Evolutionary conservation across 1,139 yeast species (phyloP).

Genomic region (Hyphopichia fennica): DNA sequence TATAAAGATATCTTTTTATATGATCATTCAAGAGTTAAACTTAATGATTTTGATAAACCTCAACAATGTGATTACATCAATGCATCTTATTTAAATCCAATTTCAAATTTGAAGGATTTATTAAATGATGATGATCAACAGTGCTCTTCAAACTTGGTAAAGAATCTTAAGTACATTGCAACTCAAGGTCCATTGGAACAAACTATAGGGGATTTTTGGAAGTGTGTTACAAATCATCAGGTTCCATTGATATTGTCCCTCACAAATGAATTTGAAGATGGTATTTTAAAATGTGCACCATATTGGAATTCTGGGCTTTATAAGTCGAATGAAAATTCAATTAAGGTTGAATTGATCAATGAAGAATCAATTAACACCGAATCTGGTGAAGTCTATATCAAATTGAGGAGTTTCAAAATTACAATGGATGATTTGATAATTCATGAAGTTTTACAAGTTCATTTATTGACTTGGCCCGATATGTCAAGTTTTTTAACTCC

Average conservation of each 20-base stretch:
- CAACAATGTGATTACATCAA: constrained; percentile 33
- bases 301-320: constrained; percentile 53
- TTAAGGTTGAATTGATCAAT: constrained; percentile 29
- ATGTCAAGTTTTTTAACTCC: constrained; percentile 44
- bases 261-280: constrained; percentile 54
- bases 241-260: constrained; percentile 46
- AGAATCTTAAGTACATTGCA: constrained; percentile 58
- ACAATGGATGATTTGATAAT: constrained; percentile 19
- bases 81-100: constrained; percentile 26
- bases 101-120: constrained; percentile 12
- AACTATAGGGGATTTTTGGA: constrained; percentile 82
- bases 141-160: constrained; percentile 3
- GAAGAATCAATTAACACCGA: constrained; percentile 11
- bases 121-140: constrained; percentile 1
- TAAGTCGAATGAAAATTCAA: constrained; percentile 32
- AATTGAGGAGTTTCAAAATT: constrained; percentile 38
- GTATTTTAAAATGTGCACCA: constrained; percentile 55
- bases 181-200: constrained; percentile 83
- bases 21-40: constrained; percentile 73
- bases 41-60: constrained; percentile 18
- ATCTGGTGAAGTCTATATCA: constrained; percentile 15
- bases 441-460: constrained; percentile 47
- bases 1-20: constrained; percentile 82
- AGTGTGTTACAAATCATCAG: constrained; percentile 51
- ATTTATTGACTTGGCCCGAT: constrained; percentile 55